phyloP scores from a whole-genome alignment of 2,329 filamentous ascomycete genomes.

The Fusarium nelsonii region DNA sequence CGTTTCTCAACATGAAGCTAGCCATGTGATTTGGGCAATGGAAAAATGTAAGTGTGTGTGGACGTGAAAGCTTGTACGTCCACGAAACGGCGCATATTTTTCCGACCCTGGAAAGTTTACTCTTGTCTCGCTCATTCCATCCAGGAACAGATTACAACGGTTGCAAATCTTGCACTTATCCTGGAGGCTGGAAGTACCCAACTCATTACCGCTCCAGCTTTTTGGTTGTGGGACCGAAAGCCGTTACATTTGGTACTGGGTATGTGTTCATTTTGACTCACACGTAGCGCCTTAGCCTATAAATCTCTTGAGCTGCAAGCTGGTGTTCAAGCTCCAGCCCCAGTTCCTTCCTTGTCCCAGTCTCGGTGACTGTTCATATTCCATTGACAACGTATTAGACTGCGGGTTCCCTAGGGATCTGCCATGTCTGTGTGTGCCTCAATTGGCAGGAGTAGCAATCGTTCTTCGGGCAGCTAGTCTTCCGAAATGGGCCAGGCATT shows the following conservation, averaged over 20 bases:
- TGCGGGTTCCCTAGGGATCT: constrained; percentile 8
- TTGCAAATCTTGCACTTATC: constrained; percentile 23
- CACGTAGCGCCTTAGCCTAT: constrained; percentile 31
- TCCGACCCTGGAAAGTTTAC: constrained; percentile 34
- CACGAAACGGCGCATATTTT: constrained; percentile 17
- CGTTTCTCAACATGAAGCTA: constrained; percentile 27
- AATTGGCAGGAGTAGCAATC: constrained; percentile 12
- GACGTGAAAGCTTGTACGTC: constrained; percentile 20
- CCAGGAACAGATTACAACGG: constrained; percentile 35
- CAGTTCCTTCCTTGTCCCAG: constrained; percentile 32
- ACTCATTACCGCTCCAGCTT: constrained; percentile 26
- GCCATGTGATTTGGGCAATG: constrained; percentile 38
- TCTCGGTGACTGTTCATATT: constrained; percentile 23
- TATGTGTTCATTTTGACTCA: constrained; percentile 42
- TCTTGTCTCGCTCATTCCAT: constrained; percentile 34
- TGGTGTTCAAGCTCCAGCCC: constrained; percentile 14
- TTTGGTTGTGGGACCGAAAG: constrained; percentile 42
- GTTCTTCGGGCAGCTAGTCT: constrained; percentile 21
- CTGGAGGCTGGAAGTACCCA: constrained; percentile 21
- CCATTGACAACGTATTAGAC: constrained; percentile 1
- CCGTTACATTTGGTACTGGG: constrained; percentile 34
- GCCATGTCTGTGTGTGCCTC: constrained; percentile 3
- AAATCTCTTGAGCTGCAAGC: constrained; percentile 15
- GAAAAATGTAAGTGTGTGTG: constrained; percentile 18
- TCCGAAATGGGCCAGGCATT: constrained; percentile 24